Base-by-base conservation (phyloP, 2,329 filamentous ascomycete genomes). In the Fusarium sp. region DNA sequence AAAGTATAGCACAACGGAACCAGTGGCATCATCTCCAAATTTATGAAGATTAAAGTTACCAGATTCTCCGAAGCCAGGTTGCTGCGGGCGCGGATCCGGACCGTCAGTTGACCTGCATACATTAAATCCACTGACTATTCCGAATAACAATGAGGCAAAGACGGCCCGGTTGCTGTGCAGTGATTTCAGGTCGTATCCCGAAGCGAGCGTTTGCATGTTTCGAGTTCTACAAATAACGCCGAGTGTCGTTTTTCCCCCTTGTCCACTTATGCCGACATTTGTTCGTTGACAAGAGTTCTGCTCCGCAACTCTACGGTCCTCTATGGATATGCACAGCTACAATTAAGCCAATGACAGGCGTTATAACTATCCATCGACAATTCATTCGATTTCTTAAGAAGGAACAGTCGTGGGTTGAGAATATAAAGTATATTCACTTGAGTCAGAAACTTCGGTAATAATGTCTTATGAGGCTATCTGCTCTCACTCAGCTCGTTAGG, bases 161-260 rank as follows among this genome's bases (percentile, higher is more conserved):
- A 66, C 55, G 58, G 67, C 55, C 67, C 67, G 67, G 57, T 47
- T 45, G 34, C 45, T 34, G 43, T 50, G 45, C 32, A 65, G 37
- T 43, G 21, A 43, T 45, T 57, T n/a, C 9, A n/a, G 20, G 50
- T 32, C 56, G 12, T 32, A 47, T 30, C 28, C 60, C 20, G 37
- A 68, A 47, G 40, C 46, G 42, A 57, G 27, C 34, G 37, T 49
- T 20, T 55, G 13, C 23, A 30, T 20, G 67, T 59, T 56, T 59
- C 46, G 41, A 48, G 20, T 13, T 14, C 28, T 21, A 13, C 16
- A 18, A 16, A 30, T 16, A 37, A 43, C 21, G 10, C 42, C 14
- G 43, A 12, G 9, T 10, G 18, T 30, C 34, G 7, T 21, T n/a
- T 27, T 11, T 9, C 25, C 4, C 18, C 20, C 23, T 37, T 11